These are phyloP conservation scores for Toxicodendron radicans DNA, from an alignment of 345 rosid species.

Conservation along the genomic window DNA sequence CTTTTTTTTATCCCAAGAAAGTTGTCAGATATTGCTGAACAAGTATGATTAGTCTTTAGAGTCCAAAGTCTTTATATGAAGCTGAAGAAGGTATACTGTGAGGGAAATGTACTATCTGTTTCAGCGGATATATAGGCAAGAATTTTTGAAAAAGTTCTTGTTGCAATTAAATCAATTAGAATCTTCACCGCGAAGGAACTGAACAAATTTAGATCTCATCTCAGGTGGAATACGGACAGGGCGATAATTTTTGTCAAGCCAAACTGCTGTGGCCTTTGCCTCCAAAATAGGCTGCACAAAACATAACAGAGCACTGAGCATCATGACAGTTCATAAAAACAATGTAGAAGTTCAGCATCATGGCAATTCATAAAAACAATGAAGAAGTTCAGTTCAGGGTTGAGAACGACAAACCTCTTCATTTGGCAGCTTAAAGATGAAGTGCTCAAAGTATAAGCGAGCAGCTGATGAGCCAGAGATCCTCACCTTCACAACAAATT, in stretches of 20 bases:
- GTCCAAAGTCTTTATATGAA: not conserved
- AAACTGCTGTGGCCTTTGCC: constrained; percentile 74
- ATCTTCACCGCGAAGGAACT: constrained; percentile 42
- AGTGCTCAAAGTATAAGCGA: constrained; percentile 70
- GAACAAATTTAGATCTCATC: constrained; percentile 60
- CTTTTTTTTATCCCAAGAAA: not conserved
- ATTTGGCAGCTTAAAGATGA: constrained; percentile 69
- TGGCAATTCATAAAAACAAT: not conserved
- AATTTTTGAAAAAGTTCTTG: not conserved
- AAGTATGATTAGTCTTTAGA: not conserved
- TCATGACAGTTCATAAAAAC: not conserved
- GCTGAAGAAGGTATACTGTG: not conserved
- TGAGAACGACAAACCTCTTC: constrained; percentile 51
- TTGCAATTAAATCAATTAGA: constrained; percentile 27
- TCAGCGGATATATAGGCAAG: not conserved
- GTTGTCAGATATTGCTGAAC: not conserved
- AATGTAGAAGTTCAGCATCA: not conserved
- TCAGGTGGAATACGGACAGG: constrained; percentile 72
- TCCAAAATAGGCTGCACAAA: constrained; percentile 60
- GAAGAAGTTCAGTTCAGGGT: not conserved
- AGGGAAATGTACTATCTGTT: not conserved
- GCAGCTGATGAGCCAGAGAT: constrained; percentile 70
- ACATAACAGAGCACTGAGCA: constrained; percentile 7
- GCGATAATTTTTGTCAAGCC: constrained; percentile 81
- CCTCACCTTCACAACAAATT: constrained; percentile 64